A percentile compares a stretch with the other conserved stretches of the same genome.
Evolutionary conservation across 495 filamentous ascomycete species (phyloP).

Genomic region (Penicillium longicatenatum): DNA sequence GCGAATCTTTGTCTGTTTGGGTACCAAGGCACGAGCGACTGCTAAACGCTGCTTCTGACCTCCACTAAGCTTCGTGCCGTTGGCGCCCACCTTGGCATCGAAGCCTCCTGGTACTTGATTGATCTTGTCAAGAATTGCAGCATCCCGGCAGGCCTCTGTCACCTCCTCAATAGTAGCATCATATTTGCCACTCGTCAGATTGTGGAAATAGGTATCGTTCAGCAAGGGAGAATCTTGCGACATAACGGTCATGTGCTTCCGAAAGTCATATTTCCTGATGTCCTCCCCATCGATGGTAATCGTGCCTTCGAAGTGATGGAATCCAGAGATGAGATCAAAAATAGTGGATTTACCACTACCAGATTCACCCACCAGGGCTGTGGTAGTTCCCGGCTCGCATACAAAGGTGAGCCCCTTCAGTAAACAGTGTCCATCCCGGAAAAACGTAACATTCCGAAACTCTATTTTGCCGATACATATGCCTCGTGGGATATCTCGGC

Average conservation of each 20-base stretch:
- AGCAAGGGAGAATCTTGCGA: slow-evolving; percentile 68
- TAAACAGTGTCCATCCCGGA: slow-evolving; percentile 77
- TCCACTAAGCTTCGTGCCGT: slow-evolving; percentile 69
- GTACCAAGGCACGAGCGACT: slow-evolving; percentile 65
- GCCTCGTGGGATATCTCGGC: not conserved
- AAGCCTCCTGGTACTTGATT: slow-evolving; percentile 65
- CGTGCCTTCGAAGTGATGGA: slow-evolving; percentile 67
- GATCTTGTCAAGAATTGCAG: slow-evolving; percentile 70
- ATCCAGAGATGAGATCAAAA: slow-evolving; percentile 68
- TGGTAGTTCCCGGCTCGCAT: slow-evolving; percentile 61
- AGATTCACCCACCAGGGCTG: slow-evolving; percentile 76
- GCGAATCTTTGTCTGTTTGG: slow-evolving; percentile 51
- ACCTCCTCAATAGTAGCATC: slow-evolving; percentile 65
- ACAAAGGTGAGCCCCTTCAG: slow-evolving; percentile 69
- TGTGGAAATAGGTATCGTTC: slow-evolving; percentile 73
- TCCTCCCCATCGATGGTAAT: slow-evolving; percentile 78
- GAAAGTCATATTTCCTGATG: slow-evolving; percentile 65
- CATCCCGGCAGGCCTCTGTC: slow-evolving; percentile 68
- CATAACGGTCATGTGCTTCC: slow-evolving; percentile 70
- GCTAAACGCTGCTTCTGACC: slow-evolving; percentile 77
- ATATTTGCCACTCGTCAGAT: slow-evolving; percentile 67
- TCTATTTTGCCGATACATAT: not conserved
- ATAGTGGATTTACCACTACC: slow-evolving; percentile 79
- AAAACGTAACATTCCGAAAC: slow-evolving; percentile 71
- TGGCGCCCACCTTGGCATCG: slow-evolving; percentile 60